Base-by-base conservation (phyloP, 2,329 filamentous ascomycete species). In the Emmonsiellopsis sp. region DNA sequence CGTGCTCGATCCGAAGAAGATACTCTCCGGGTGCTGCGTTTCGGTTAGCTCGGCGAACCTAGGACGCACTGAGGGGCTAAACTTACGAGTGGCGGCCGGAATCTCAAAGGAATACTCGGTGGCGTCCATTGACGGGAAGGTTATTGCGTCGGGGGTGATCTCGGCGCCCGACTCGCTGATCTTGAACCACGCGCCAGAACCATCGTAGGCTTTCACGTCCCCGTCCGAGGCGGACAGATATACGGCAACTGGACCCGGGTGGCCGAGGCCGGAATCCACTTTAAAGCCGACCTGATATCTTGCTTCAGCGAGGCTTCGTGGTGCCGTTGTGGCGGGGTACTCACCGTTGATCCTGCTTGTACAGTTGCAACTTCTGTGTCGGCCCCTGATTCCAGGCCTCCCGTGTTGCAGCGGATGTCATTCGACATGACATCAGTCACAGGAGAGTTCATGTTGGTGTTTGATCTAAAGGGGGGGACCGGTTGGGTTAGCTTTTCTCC, bases 21-120 rank as follows among this genome's bases (percentile, higher is more conserved):
- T 50, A 50, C 8, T 50, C 32, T n/a, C 48, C 48, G 11, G 48
- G 48, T 17, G 48, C 45, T 48, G 21, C 45, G 5, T 21, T n/a
- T 14, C 21, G 21, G 21, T 27, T 27, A 27, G 5, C 21, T 27
- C 21, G 21, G 5, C 21, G 5, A 27, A 27, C 21, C 3, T 27
- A 5, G 21, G 21, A 27, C 21, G 21, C 21, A 27, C 21, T 27
- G 5, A 1, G 21, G 21, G 3, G 32, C 6, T 5, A 48, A 21
- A 2, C 45, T 21, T 48, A 48, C 45, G 64, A 14, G 75, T 69
- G 54, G 71, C 74, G 37, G 59, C 57, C 8, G 74, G 74, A 48
- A 77, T 69, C 37, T 61, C 68, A 17, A 75, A 68, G 11, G 52
- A 42, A 42, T 53, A 48, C 36, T 53, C 17, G 13, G 36, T 48